Evolutionary conservation across 805 yeast genomes (phyloP).

Genomic region (Yamadazyma akitaensis): DNA sequence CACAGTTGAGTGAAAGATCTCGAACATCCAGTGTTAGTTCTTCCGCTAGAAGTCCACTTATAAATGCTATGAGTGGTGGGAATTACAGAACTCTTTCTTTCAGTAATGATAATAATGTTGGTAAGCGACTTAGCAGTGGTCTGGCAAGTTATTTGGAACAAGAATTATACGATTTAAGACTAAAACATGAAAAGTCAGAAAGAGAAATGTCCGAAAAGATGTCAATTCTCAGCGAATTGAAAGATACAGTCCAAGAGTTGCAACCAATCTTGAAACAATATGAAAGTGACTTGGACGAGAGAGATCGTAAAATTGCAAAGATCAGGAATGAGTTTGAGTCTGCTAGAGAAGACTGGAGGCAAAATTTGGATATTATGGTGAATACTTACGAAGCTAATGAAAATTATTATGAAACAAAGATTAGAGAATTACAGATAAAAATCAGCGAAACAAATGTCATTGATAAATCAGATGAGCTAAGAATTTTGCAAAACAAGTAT

Average conservation of each 20-base stretch:
- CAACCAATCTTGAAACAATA: conserved; percentile 47
- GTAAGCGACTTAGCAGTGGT: conserved; percentile 1
- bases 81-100: conserved; percentile 7
- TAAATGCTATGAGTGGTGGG: neutral
- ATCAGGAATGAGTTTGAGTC: conserved; percentile 46
- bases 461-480: conserved; percentile 2
- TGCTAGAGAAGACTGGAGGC: conserved; percentile 58
- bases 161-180: conserved; percentile 17
- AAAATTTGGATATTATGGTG: conserved; percentile 54
- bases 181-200: conserved; percentile 22
- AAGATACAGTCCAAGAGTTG: conserved; percentile 45
- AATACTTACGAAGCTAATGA: conserved; percentile 56
- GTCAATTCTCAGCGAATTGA: conserved; percentile 46
- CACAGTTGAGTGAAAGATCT: conserved; percentile 8
- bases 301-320: conserved; percentile 46
- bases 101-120: neutral
- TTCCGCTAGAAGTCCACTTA: conserved; percentile 7
- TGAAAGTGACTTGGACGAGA: conserved; percentile 39
- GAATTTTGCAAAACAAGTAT: neutral
- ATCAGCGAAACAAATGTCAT: conserved; percentile 7
- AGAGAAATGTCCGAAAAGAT: conserved; percentile 41
- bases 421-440: conserved; percentile 31
- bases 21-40: conserved; percentile 11
- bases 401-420: conserved; percentile 43
- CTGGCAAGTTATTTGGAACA: conserved; percentile 10